Conservation (phyloP, 192 early-diverging fungal species). For the Spizellomyces sp. region DNA sequence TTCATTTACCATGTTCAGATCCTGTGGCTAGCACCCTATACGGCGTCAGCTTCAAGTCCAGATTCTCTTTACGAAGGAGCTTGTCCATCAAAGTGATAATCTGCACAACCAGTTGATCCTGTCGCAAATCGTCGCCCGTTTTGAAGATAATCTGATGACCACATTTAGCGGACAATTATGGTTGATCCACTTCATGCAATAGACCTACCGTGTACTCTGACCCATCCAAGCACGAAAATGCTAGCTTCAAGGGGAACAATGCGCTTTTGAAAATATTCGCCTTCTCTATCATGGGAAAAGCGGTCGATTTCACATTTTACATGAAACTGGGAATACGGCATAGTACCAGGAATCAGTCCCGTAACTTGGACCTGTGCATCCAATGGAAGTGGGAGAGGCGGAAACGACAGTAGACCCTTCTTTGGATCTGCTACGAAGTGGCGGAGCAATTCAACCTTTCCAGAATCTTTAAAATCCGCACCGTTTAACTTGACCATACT, state of each 20-base stretch:
- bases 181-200: neutral
- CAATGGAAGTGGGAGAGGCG: conserved; percentile 83
- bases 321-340: too few species aligned
- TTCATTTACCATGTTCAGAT: conserved; percentile 76
- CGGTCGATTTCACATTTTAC: neutral
- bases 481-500: neutral
- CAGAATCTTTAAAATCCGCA: neutral
- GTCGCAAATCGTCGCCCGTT: conserved; percentile 94
- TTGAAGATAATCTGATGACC: conserved; percentile 83
- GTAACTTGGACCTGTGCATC: conserved; percentile 88
- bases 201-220: conserved; percentile 76
- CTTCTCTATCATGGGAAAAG: conserved; percentile 56
- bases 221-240: conserved; percentile 83
- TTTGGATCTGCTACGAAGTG: conserved; percentile 80
- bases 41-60: conserved; percentile 90
- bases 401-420: conserved; percentile 77
- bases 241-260: conserved; percentile 83
- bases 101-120: conserved; percentile 98
- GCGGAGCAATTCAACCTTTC: conserved; percentile 79
- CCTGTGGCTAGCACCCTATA: conserved; percentile 97
- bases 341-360: conserved; percentile 78
- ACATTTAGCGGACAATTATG: neutral
- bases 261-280: conserved; percentile 90
- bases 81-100: conserved; percentile 97
- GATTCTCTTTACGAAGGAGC: conserved; percentile 91